Base-by-base conservation (phyloP, 768 basidiomycete genomes). In the Trametes cinnabarina region DNA sequence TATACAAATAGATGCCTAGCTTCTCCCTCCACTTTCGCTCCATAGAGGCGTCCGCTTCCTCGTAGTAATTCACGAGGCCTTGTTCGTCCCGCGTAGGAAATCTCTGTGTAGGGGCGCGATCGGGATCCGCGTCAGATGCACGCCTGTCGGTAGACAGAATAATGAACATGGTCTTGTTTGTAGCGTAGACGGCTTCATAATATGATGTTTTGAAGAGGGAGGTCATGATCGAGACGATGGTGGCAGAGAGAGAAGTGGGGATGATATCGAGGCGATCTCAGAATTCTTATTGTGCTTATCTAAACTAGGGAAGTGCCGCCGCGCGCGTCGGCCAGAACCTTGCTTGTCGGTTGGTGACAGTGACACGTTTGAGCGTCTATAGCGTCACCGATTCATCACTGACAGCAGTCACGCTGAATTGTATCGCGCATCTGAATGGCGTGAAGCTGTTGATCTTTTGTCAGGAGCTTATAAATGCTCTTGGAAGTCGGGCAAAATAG, bases 51-150 rank as follows among this genome's bases (percentile, higher is more conserved):
- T 57, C 56, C 4, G 62, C 65, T 6, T 49, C 47, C 23, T 57
- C 67, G n/a, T 56, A 65, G 46, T 62, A 61, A 28, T 68, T 62
- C 7, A 65, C 56, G 4, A 34, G 26, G 8, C 62, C 64, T 20
- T 62, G 44, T 10, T 30, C 57, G 51, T 64, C 60, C 39, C 43
- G 54, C 14, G 39, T 22, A 14, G 55, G 23, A 15, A 20, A 3
- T 34, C 22, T 28, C 9, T 40, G 32, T 26, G 32, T 12, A 4
- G 60, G 60, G 8, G 43, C 44, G n/a, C 40, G 49, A 15, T 14
- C 43, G 15, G 63, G 35, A 19, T 40, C 60, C 20, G 51, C 63
- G 42, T 64, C 63, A 37, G 63, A 61, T 1, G 14, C 26, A 12
- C 20, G 8, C 9, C 22, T 14, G 14, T 51, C 52, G 25, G 49